A percentile compares a stretch with the other conserved stretches of the same genome.
phyloP scores from a whole-genome alignment of 331 rosid genomes.

The Malus hybrid region DNA sequence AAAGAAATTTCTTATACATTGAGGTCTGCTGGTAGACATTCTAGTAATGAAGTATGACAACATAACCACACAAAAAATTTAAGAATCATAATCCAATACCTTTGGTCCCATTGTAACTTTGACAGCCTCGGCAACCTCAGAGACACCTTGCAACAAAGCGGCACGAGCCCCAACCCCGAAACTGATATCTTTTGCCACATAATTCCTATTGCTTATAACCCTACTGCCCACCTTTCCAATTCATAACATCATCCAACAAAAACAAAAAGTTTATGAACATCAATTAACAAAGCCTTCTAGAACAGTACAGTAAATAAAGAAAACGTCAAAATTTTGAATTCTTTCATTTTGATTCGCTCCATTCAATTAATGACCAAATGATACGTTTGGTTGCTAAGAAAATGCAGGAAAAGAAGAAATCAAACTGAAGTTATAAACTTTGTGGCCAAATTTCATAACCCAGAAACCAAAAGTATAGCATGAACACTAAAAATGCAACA shows the following conservation, averaged over 20 bases:
- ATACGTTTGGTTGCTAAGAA: neutral
- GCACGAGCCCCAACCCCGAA: conserved; percentile 92
- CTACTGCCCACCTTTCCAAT: conserved; percentile 39
- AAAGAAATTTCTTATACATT: neutral
- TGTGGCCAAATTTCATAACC: neutral
- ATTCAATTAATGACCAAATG: neutral
- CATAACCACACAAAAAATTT: neutral
- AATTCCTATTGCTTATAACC: conserved; percentile 45
- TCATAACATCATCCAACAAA: neutral
- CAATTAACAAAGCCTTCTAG: neutral
- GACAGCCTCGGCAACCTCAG: conserved; percentile 93
- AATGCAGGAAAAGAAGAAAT: neutral
- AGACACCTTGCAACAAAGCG: conserved; percentile 76
- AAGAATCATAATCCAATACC: conserved; percentile 33
- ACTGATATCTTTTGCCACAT: conserved; percentile 71
- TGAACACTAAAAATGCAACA: neutral
- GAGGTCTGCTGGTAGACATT: neutral
- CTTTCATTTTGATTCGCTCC: neutral
- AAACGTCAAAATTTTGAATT: neutral
- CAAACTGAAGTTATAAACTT: neutral
- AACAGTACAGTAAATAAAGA: neutral
- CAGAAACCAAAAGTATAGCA: neutral
- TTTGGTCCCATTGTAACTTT: conserved; percentile 99
- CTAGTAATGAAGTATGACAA: neutral
- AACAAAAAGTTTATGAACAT: neutral